A percentile compares a stretch with the other conserved stretches of the same genome.
These are phyloP conservation scores for Apiospora koreana DNA, from an alignment of 2,329 filamentous ascomycete genomes.

Conservation along the genomic window DNA sequence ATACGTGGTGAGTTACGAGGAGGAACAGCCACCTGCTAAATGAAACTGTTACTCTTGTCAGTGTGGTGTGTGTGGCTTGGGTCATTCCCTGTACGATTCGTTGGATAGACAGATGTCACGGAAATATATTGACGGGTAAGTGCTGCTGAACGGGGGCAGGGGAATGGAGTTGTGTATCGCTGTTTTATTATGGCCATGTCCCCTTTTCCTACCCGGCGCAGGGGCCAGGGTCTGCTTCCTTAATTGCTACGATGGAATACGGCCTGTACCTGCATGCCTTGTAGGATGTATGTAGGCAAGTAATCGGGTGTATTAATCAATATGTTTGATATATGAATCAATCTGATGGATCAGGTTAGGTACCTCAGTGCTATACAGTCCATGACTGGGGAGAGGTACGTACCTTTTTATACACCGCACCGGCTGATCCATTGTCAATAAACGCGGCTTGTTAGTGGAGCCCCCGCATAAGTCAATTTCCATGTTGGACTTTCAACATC, in stretches of 20 bases:
- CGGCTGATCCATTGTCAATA: too few species aligned
- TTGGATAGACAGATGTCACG: not conserved
- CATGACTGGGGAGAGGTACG: not conserved
- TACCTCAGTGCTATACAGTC: not conserved
- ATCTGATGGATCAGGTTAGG: not conserved
- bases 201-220: too few species aligned
- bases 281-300: not conserved
- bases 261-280: not conserved
- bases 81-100: not conserved
- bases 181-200: too few species aligned
- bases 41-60: too few species aligned
- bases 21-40: too few species aligned
- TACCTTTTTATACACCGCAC: too few species aligned
- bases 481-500: not conserved
- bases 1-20: too few species aligned
- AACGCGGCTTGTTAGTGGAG: not conserved
- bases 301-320: not conserved
- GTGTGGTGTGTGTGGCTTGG: not conserved
- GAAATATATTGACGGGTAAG: not conserved
- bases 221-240: not conserved
- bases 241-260: not conserved
- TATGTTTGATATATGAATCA: not conserved
- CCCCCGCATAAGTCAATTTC: not conserved
- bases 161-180: not conserved
- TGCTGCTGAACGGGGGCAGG: not conserved